Base-by-base conservation (phyloP, 2,329 filamentous ascomycete genomes). In the Arthrobotrys sphaeroides region DNA sequence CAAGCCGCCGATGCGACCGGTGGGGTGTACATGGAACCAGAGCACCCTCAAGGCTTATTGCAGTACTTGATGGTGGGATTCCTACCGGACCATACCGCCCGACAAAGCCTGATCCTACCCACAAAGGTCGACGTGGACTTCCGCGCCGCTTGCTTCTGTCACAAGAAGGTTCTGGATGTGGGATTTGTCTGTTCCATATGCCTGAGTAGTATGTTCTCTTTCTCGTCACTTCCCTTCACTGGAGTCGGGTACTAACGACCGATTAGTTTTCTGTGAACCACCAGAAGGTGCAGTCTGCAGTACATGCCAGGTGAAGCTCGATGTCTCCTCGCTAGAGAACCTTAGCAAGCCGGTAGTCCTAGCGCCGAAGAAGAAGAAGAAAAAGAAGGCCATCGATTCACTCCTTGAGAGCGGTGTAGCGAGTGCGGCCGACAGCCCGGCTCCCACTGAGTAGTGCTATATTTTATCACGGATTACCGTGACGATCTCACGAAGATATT, bases 131-230 rank as follows among this genome's bases (percentile, higher is more conserved):
- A 91, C 47, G 93, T 99, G 45, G 96, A 99, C 83, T 99, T 99
- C 82, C 89, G 95, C 45, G 94, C 96, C n/a, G 95, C 95, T 2
- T 99, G 95, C 82, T 99, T 99, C 84, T 99, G 95, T 82, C 95
- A 99, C 83, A 87, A 94, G 59, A 89, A 88, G 36, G 93, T 98
- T 18, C 90, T 99, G 45, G 93, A 97, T 83, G 89, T 94, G 0
- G 95, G 94, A 6, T 99, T 92, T 81, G 94, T 99, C 38, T 99
- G 95, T 85, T 96, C 92, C 76, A 93, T 99, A 79, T 99, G 95
- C 81, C 85, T 99, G 47, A 96, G 92, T 82, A 99, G 86, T 87
- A 83, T 80, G 85, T 83, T n/a, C 42, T 9, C 13, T 40, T 28
- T 18, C 24, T 20, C 53, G 38, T 6, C 10, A 13, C 45, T 43